These are phyloP conservation scores for Euphorbia celastroides DNA, from an alignment of 441 rosid species.

Conservation along the genomic window DNA sequence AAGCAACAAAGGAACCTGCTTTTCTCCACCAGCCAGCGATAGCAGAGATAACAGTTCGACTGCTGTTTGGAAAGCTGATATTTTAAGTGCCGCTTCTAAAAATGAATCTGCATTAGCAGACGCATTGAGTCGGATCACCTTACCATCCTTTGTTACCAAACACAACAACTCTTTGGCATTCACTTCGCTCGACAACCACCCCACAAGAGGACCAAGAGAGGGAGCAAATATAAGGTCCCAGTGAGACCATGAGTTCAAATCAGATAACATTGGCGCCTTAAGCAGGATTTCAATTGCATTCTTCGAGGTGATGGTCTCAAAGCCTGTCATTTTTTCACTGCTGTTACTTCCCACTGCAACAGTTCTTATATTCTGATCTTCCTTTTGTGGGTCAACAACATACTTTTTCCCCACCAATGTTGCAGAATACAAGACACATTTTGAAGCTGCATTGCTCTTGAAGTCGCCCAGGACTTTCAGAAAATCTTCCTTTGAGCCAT, in stretches of 20 bases:
- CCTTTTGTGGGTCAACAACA: conserved; percentile 24
- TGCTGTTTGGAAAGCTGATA: conserved; percentile 77
- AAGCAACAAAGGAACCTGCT: conserved; percentile 66
- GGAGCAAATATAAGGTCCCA: conserved; percentile 89
- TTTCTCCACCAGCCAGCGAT: conserved; percentile 62
- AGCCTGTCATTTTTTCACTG: conserved; percentile 22
- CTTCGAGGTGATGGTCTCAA: conserved; percentile 43
- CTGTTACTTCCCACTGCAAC: conserved; percentile 14
- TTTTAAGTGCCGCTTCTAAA: conserved; percentile 71
- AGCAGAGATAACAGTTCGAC: conserved; percentile 60
- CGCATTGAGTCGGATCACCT: conserved; percentile 70
- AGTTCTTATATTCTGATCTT: conserved; percentile 29
- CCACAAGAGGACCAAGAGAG: conserved; percentile 66
- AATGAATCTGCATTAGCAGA: conserved; percentile 74
- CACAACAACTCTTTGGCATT: conserved; percentile 64
- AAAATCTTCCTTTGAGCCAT: conserved; percentile 50
- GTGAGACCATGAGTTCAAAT: conserved; percentile 75
- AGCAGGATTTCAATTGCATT: conserved; percentile 64
- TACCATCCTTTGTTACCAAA: conserved; percentile 81
- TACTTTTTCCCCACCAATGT: conserved; percentile 43
- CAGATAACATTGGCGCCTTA: conserved; percentile 78
- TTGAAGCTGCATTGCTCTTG: conserved; percentile 43
- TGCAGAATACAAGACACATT: conserved; percentile 66
- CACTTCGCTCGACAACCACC: conserved; percentile 66
- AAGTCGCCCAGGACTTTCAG: conserved; percentile 37